Conservation (phyloP, 331 rosid genomes). For the Quercus tomentella region DNA sequence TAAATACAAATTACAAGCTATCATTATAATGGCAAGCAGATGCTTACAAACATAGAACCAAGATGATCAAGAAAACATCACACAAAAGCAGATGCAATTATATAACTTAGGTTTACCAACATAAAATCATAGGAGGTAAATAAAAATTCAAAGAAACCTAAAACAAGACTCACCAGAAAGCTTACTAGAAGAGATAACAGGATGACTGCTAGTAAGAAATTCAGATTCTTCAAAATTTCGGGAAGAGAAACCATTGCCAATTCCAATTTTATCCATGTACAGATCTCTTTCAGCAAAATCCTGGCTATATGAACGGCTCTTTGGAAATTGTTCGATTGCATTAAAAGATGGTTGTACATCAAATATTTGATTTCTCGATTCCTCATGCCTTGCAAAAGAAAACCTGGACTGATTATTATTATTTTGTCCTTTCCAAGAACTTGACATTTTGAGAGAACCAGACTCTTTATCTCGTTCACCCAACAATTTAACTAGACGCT, state of each 20-base stretch:
- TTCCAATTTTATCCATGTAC: conserved; percentile 40
- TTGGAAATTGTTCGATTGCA: conserved; percentile 38
- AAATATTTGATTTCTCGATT: conserved; percentile 41
- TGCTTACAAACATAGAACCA: background rate
- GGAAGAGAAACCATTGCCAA: conserved; percentile 48
- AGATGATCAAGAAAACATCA: background rate
- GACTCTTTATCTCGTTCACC: conserved; percentile 52
- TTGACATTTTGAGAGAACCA: conserved; percentile 36
- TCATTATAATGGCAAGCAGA: background rate
- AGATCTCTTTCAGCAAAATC: conserved; percentile 51
- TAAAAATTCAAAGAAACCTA: background rate
- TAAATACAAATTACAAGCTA: background rate
- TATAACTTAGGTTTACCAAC: background rate
- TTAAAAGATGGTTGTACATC: conserved; percentile 45
- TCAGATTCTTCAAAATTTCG: conserved; percentile 47
- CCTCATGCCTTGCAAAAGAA: conserved; percentile 90
- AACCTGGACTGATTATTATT: conserved; percentile 81
- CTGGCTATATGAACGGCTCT: conserved; percentile 38
- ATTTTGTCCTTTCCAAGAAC: conserved; percentile 68
- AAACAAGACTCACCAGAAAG: conserved; percentile 54
- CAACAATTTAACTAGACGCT: conserved; percentile 55
- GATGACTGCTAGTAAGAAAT: conserved; percentile 31
- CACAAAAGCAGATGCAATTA: background rate
- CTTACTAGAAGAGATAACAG: conserved; percentile 43
- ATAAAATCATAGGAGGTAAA: conserved; percentile 6